Conservation (phyloP, 2,329 filamentous ascomycete genomes). For the Pseudocercospora crystallina region DNA sequence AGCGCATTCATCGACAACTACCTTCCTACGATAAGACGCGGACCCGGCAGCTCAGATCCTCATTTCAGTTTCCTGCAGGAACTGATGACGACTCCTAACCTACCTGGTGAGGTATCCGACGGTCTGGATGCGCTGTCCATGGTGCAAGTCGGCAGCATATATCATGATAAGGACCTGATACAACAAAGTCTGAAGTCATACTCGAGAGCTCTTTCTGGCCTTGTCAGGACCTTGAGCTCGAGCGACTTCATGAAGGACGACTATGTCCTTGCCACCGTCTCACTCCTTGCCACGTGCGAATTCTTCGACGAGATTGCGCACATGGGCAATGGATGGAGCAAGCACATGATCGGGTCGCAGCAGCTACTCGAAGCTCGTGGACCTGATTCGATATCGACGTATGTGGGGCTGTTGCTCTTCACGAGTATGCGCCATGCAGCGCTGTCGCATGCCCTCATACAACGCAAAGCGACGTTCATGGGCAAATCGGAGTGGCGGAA, state of each 20-base stretch:
- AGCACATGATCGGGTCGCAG: constrained; percentile 30
- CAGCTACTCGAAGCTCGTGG: constrained; percentile 32
- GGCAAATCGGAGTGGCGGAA: constrained; percentile 30
- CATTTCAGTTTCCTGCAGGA: constrained; percentile 28
- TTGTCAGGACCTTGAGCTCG: constrained; percentile 21
- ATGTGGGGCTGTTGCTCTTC: constrained; percentile 30
- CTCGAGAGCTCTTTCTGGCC: constrained; percentile 24
- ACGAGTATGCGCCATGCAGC: constrained; percentile 30
- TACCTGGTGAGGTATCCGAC: constrained; percentile 25
- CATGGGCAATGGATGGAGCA: constrained; percentile 29
- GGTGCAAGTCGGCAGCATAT: constrained; percentile 30
- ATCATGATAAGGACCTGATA: constrained; percentile 27
- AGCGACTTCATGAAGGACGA: constrained; percentile 24
- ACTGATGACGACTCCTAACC: constrained; percentile 21
- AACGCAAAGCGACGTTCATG: constrained; percentile 30
- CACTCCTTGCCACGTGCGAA: constrained; percentile 31
- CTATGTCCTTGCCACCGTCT: constrained; percentile 32
- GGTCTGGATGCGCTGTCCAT: constrained; percentile 32
- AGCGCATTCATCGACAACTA: constrained; percentile 32
- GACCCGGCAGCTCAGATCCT: constrained; percentile 6
- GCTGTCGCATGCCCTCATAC: constrained; percentile 27
- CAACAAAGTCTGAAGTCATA: constrained; percentile 28
- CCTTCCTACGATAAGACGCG: constrained; percentile 22
- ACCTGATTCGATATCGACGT: constrained; percentile 24
- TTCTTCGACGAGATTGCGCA: constrained; percentile 34